phyloP scores from a whole-genome alignment of 768 basidiomycete genomes.

The Suillus lakei region DNA sequence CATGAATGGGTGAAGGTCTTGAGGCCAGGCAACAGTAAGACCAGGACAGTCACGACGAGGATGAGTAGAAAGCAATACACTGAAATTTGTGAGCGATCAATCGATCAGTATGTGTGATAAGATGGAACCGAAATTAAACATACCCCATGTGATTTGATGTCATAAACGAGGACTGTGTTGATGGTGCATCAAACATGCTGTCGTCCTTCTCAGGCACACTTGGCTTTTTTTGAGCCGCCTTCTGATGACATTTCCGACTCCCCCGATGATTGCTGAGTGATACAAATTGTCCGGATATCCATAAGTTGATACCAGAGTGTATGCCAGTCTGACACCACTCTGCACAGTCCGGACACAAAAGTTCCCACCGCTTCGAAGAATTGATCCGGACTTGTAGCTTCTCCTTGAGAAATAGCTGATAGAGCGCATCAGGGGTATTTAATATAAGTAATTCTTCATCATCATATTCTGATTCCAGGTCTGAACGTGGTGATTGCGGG shows the following conservation, averaged over 20 bases:
- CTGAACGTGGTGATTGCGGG: not conserved
- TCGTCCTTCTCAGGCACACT: not conserved
- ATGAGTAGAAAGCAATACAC: not conserved
- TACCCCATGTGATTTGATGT: not conserved
- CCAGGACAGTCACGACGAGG: not conserved
- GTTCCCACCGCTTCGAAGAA: not conserved
- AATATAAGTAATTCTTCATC: not conserved
- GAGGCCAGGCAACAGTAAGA: not conserved
- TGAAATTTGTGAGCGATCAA: not conserved
- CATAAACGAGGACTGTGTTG: not conserved
- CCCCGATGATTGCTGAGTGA: not conserved
- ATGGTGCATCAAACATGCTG: not conserved
- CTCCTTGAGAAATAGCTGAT: not conserved
- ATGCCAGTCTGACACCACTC: not conserved
- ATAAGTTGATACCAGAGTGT: not conserved
- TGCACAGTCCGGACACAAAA: not conserved
- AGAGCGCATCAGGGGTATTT: not conserved
- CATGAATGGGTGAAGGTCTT: not conserved
- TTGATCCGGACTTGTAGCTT: not conserved
- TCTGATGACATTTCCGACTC: not conserved
- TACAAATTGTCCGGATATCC: not conserved
- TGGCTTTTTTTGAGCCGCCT: not conserved
- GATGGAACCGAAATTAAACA: not conserved
- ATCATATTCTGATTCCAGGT: not conserved
- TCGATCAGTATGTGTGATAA: not conserved